A percentile compares a stretch with the other conserved stretches of the same genome.
These are phyloP conservation scores for Bassia scoparia DNA, from an alignment of 148 eudicot species.

Conservation along the genomic window DNA sequence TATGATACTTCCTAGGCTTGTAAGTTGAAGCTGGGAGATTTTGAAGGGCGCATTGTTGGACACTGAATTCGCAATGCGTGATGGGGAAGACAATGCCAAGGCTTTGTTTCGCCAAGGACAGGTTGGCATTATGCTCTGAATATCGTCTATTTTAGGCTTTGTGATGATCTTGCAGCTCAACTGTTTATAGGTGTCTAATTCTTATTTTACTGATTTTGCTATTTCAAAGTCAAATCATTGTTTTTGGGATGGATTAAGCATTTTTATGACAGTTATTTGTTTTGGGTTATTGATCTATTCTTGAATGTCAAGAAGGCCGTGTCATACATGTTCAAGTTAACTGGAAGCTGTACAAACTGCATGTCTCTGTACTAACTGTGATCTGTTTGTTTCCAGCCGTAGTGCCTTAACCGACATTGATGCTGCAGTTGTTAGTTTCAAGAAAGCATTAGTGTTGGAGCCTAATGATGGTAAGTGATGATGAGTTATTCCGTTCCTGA, in stretches of 20 bases:
- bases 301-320: not conserved
- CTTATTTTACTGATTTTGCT: too few species aligned
- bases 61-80: conserved; percentile 87
- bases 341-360: not conserved
- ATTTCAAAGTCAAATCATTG: too few species aligned
- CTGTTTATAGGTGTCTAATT: too few species aligned
- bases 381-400: conserved; percentile 38
- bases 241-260: too few species aligned
- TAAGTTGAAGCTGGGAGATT: conserved; percentile 79
- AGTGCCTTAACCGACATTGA: conserved; percentile 82
- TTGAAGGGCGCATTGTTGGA: conserved; percentile 70
- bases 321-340: not conserved
- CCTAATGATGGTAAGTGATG: conserved; percentile 75
- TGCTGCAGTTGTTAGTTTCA: conserved; percentile 79
- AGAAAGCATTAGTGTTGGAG: conserved; percentile 72
- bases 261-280: too few species aligned
- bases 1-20: conserved; percentile 51
- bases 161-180: not conserved
- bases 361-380: not conserved
- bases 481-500: too few species aligned
- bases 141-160: not conserved
- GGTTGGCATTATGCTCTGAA: conserved; percentile 37
- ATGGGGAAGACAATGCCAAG: conserved; percentile 73
- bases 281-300: not conserved
- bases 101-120: conserved; percentile 94